Evolutionary conservation across 805 yeast species (phyloP), one percentile per base, ranked within the genome.

Genomic region (Metschnikowia gruessii): DNA sequence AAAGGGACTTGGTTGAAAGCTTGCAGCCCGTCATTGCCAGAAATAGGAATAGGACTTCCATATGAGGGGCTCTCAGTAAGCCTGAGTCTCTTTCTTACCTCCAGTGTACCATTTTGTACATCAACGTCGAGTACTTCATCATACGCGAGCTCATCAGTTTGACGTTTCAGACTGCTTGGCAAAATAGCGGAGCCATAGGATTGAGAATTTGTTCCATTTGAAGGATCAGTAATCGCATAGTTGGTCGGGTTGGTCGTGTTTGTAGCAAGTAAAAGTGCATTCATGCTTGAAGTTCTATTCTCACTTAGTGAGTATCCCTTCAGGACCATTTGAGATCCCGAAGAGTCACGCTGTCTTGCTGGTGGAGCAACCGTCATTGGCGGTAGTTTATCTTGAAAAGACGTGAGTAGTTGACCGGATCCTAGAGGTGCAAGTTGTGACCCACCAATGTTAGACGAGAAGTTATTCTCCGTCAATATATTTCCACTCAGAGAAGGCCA

Each of bases 241-340:
- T 36, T 31, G 5, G 33, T 17, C 9, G 32, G 22, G 21, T 24
- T 37, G 13, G 48, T 37, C 4, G 48, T 42, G 16, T 37, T 47
- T 10, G 56, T 51, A 10, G 56, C 56, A 10, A 46, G 37, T 18
- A 53, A 26, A 8, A 53, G 51, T 11, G 56, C 54, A 19, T 51
- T 44, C 49, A 53, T 53, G 35, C 43, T 53, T 17, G 46, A 37
- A 3, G 46, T 37, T 18, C 49, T 17, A 19, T 33, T 24, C 16
- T 45, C 45, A 16, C 40, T 32, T 7, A 45, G 39, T 6, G 49
- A 45, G 16, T 22, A 45, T 2, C 22, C 30, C 12, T 30, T 13
- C 11, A 39, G 22, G 11, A 30, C 22, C 13, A 11, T 8, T 15
- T 19, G 31, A 18, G 8, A 3, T 11, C 26, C 38, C 8, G 39